Conservation (phyloP, 192 early-diverging fungal genomes). For the Chytriomyces confervae region DNA sequence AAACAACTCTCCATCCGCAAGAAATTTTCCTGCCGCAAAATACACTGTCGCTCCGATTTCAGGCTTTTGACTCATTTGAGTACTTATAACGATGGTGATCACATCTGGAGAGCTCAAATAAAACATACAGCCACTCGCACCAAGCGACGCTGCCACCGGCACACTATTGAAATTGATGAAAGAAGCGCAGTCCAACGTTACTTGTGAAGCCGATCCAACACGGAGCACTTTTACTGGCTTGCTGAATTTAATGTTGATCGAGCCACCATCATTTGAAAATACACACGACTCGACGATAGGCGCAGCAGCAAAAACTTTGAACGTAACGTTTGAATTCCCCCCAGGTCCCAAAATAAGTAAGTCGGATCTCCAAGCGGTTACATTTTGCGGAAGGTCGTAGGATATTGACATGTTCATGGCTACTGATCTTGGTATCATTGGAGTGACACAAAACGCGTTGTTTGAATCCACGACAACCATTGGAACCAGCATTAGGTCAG, state of each 20-base stretch:
- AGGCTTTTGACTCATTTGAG: neutral
- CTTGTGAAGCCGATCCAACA: neutral
- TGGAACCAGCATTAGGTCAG: neutral
- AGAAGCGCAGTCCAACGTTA: neutral
- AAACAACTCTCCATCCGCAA: neutral
- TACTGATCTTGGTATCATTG: neutral
- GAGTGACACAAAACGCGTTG: neutral
- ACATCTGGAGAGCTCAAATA: neutral
- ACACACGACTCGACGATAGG: neutral
- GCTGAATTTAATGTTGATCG: constrained; percentile 6
- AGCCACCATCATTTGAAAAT: constrained; percentile 18
- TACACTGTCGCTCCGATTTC: neutral
- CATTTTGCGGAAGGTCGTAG: neutral
- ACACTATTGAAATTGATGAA: neutral
- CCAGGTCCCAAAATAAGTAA: neutral
- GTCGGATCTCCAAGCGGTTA: constrained; percentile 11
- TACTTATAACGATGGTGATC: neutral
- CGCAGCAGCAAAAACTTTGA: neutral
- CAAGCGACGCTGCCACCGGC: neutral
- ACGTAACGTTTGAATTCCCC: neutral
- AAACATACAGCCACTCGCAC: neutral
- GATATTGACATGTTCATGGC: neutral
- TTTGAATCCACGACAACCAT: neutral
- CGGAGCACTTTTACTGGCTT: neutral
- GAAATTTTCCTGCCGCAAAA: neutral